Evolutionary conservation across 75 land plant species (phyloP), one percentile per base, ranked within the genome.

Genomic region (Selaginella moellendorffii): DNA sequence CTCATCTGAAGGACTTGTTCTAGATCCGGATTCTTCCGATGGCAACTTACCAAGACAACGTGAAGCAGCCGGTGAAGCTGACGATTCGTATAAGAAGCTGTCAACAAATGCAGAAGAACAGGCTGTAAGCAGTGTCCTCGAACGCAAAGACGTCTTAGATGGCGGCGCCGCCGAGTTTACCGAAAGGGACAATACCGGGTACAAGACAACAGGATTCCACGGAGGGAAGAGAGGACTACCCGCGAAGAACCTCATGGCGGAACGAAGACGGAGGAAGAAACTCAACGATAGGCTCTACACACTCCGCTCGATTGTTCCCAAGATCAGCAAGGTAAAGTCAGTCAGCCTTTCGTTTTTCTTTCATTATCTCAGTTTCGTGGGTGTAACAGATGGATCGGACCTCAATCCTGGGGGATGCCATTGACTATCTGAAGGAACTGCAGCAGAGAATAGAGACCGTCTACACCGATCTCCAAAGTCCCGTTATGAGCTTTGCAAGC

Each of bases 301-400:
- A 25, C 19, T 56, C 8, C 5, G 59, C 8, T 56, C 59, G 19
- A 19, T 56, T 21, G 59, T 56, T 19, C 59, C 59, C 24, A 56
- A 56, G 59, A 56, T 56, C 24, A 56, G 59, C 59, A 56, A 56
- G 59, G 59, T 56, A 36, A 36, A n/a, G n/a, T n/a, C n/a, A n/a
- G n/a, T n/a, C n/a, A n/a, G n/a, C n/a, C n/a, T n/a, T n/a, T n/a
- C n/a, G n/a, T n/a, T n/a, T n/a, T n/a, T n/a, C n/a, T n/a, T n/a
- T n/a, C n/a, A n/a, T n/a, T n/a, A n/a, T 36, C 46, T 5, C 46
- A 36, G 14, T 5, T 36, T 36, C 14, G 5, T 36, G 46, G 14
- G 46, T 36, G 46, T 36, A 36, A 14, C 46, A 36, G 46, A 36
- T 36, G 46, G 46, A 36, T 14, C 5, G 46, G 46, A 36, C 46